These are phyloP conservation scores for Cutaneotrichosporon cutaneum DNA, from an alignment of 1,284 basidiomycete species.

Conservation along the genomic window DNA sequence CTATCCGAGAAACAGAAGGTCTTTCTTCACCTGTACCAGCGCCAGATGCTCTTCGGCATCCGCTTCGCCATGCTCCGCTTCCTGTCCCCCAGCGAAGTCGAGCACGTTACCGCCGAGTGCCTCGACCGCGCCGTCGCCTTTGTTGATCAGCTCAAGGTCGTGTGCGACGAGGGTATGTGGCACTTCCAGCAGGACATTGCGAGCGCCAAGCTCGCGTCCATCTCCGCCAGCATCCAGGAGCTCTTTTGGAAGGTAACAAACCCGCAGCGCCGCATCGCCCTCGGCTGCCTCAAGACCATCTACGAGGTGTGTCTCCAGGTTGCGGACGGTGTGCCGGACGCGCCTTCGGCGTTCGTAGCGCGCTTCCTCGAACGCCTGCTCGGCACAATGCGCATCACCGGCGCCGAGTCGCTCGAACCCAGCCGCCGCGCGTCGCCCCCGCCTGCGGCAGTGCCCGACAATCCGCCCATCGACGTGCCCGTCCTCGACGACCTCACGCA, in stretches of 20 bases:
- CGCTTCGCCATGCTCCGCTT: constrained; percentile 8
- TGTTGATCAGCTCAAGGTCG: constrained; percentile 2
- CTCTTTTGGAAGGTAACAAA: constrained; percentile 7
- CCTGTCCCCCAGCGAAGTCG: constrained; percentile 5
- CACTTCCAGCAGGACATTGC: constrained; percentile 16
- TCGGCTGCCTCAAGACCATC: not conserved
- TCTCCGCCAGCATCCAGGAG: constrained; percentile 9
- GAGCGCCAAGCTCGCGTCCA: constrained; percentile 8
- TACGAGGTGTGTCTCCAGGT: constrained; percentile 5
- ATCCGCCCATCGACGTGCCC: not conserved
- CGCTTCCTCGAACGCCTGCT: constrained; percentile 11
- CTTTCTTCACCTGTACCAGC: not conserved
- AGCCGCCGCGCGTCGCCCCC: not conserved
- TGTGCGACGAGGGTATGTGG: constrained; percentile 9
- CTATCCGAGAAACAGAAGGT: not conserved
- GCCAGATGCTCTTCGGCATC: constrained; percentile 6
- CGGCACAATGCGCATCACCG: not conserved
- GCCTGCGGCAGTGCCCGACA: too few species aligned
- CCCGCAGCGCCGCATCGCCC: constrained; percentile 6
- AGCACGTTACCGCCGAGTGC: constrained; percentile 8
- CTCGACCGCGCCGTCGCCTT: constrained; percentile 11
- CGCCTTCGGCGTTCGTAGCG: constrained; percentile 13
- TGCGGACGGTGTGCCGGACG: not conserved
- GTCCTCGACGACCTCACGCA: not conserved
- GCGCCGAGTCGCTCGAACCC: not conserved